Percentiles rank a stretch among this genome's conserved stretches.
phyloP scores from a whole-genome alignment of 805 yeast species.

The Starmera amethionina region DNA sequence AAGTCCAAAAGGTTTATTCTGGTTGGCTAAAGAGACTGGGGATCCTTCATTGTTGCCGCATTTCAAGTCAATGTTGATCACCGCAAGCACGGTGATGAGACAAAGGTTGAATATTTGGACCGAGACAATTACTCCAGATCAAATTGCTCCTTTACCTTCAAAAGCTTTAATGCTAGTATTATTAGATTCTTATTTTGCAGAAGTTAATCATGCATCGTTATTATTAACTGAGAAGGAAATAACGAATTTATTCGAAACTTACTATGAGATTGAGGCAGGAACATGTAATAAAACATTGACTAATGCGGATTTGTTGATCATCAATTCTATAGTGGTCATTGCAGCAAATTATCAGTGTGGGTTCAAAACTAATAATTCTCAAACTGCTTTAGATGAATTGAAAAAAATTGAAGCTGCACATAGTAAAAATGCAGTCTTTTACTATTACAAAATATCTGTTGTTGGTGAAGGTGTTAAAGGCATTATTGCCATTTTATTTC shows the following conservation, averaged over 20 bases:
- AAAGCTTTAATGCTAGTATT: slow-evolving; percentile 13
- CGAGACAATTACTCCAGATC: slow-evolving; percentile 20
- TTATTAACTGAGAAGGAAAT: slow-evolving; percentile 9
- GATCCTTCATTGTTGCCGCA: slow-evolving; percentile 12
- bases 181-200: slow-evolving; percentile 5
- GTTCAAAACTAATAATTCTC: slow-evolving; percentile 2
- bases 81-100: slow-evolving; percentile 11
- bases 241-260: slow-evolving; percentile 9
- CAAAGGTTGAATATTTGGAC: slow-evolving; percentile 21
- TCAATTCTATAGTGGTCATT: slow-evolving; percentile 21
- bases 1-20: slow-evolving; percentile 28
- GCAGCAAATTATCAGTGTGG: slow-evolving; percentile 7
- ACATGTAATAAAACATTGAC: slow-evolving; percentile 7
- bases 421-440: slow-evolving; percentile 34
- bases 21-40: slow-evolving; percentile 22
- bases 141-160: slow-evolving; percentile 23
- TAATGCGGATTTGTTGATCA: slow-evolving; percentile 23
- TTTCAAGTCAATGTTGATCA: slow-evolving; percentile 15
- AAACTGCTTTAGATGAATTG: slow-evolving; percentile 11
- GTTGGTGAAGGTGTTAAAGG: slow-evolving; percentile 42
- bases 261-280: slow-evolving; percentile 6
- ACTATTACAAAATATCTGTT: slow-evolving; percentile 40
- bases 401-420: slow-evolving; percentile 19
- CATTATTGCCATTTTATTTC: slow-evolving; percentile 40
- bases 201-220: slow-evolving; percentile 4